Conservation (phyloP, 768 basidiomycete genomes). For the Naganishia onofrii region DNA sequence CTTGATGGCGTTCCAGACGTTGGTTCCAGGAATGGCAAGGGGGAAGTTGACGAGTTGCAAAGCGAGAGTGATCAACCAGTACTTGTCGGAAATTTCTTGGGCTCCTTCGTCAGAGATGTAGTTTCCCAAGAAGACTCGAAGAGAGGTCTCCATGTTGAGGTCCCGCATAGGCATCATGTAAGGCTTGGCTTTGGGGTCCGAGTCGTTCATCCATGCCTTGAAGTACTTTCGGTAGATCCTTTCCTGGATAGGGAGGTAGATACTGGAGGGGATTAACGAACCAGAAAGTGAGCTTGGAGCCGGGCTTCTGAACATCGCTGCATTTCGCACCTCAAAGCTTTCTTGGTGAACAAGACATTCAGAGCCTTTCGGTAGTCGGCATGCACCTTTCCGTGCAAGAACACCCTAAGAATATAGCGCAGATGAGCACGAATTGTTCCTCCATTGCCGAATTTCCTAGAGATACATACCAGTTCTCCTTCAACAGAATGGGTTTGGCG, state of each 20-base stretch:
- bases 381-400: constrained; percentile 87
- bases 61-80: constrained; percentile 92
- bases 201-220: constrained; percentile 64
- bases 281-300: neutral
- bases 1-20: constrained; percentile 88
- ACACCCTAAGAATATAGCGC: constrained; percentile 66
- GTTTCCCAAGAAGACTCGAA: constrained; percentile 88
- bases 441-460: neutral
- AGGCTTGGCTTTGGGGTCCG: constrained; percentile 55
- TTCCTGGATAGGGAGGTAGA: constrained; percentile 83
- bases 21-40: constrained; percentile 88
- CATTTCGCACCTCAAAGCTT: constrained; percentile 56
- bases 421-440: neutral
- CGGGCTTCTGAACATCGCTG: neutral
- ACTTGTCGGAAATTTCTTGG: constrained; percentile 80
- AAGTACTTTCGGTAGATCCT: constrained; percentile 73
- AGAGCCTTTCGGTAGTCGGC: constrained; percentile 88
- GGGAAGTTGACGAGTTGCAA: constrained; percentile 99
- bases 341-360: constrained; percentile 88
- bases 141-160: constrained; percentile 95
- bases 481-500: constrained; percentile 77
- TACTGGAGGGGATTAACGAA: constrained; percentile 55
- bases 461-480: constrained; percentile 76
- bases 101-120: constrained; percentile 80
- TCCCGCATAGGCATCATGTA: constrained; percentile 85